Percentiles rank a stretch among this genome's conserved stretches.
Conservation (phyloP, 129 eudicot genomes). For the Helianthus tuberosus region DNA sequence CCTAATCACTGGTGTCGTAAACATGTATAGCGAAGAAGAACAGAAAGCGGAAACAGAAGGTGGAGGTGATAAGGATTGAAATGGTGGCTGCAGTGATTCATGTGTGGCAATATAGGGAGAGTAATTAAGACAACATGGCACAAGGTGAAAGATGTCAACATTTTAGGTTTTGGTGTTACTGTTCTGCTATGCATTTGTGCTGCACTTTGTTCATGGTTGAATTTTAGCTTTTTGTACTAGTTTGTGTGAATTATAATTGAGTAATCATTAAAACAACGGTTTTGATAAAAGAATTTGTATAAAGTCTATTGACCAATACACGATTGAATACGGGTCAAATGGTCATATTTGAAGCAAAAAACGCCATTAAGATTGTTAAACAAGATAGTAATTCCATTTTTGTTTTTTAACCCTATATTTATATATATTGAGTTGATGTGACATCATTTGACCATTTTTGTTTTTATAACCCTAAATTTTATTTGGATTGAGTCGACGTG, state of each 20-base stretch:
- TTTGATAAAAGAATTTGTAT: neutral
- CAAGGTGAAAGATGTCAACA: neutral
- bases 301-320: neutral
- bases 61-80: slow-evolving; percentile 16
- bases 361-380: too few relatives aligned
- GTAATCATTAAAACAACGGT: neutral
- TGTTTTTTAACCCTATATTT: too few relatives aligned
- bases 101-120: slow-evolving; percentile 9
- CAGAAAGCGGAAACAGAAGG: slow-evolving; percentile 22
- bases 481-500: too few relatives aligned
- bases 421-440: too few relatives aligned
- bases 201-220: slow-evolving; percentile 3
- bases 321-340: too few relatives aligned
- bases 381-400: too few relatives aligned
- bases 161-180: slow-evolving; percentile 10
- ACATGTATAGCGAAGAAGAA: too few relatives aligned
- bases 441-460: too few relatives aligned
- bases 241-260: neutral
- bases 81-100: slow-evolving; percentile 38
- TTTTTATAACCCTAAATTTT: too few relatives aligned
- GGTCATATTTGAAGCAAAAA: too few relatives aligned
- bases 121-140: slow-evolving; percentile 1
- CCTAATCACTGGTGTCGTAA: too few relatives aligned
- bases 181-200: neutral
- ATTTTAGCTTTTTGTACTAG: slow-evolving; percentile 10